phyloP scores from a whole-genome alignment of 2,329 filamentous ascomycete species.

The Colletotrichum tofieldiae region DNA sequence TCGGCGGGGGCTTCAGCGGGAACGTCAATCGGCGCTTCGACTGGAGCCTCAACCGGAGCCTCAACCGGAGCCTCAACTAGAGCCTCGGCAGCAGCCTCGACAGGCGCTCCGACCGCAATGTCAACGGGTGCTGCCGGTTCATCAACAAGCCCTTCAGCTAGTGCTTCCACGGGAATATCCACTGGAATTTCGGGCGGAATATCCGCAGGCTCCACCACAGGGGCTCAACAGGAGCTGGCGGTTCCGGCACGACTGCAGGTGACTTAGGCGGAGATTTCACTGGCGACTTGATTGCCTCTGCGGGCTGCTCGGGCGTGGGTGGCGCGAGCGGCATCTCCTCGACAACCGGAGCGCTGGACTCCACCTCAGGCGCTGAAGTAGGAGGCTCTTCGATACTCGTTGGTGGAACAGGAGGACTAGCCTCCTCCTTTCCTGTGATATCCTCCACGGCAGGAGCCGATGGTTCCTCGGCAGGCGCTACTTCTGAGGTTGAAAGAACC shows the following conservation, averaged over 20 bases:
- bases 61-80: background rate
- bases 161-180: slow-evolving; percentile 1
- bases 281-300: slow-evolving; percentile 20
- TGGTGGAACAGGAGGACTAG: background rate
- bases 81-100: background rate
- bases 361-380: slow-evolving; percentile 12
- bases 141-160: background rate
- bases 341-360: background rate
- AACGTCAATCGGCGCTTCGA: background rate
- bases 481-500: slow-evolving; percentile 5
- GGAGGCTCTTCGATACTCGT: slow-evolving; percentile 5
- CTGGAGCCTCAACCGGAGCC: background rate
- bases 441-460: slow-evolving; percentile 18
- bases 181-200: slow-evolving; percentile 14
- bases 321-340: slow-evolving; percentile 8
- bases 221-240: slow-evolving; percentile 21
- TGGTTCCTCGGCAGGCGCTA: slow-evolving; percentile 9
- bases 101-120: background rate
- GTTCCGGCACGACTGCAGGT: background rate
- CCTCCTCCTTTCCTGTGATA: slow-evolving; percentile 20
- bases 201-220: slow-evolving; percentile 20
- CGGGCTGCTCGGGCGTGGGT: background rate
- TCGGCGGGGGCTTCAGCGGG: slow-evolving; percentile 14
- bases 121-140: background rate
- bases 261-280: slow-evolving; percentile 28